Evolutionary conservation across 139 green algal species (phyloP).

Genomic region (Marvania coccoides): DNA sequence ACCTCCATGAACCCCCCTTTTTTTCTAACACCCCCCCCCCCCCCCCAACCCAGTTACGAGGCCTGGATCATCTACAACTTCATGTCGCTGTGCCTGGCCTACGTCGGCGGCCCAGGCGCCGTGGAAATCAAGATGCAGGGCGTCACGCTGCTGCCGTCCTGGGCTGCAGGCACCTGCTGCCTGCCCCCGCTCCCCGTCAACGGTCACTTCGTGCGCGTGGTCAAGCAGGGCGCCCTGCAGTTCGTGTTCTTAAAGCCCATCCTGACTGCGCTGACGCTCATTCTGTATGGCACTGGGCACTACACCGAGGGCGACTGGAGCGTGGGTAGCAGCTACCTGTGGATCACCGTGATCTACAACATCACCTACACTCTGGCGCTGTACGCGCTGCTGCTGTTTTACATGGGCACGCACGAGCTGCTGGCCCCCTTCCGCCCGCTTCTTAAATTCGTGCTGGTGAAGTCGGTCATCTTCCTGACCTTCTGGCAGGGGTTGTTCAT

Average conservation of each 20-base stretch:
- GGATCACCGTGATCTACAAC: conserved; percentile 89
- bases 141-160: conserved; percentile 73
- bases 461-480: conserved; percentile 93
- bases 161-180: conserved; percentile 81
- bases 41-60: conserved; percentile 68
- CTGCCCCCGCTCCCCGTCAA: conserved; percentile 75
- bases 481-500: conserved; percentile 92
- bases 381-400: conserved; percentile 92
- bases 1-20: not conserved
- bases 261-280: conserved; percentile 68
- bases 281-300: conserved; percentile 61
- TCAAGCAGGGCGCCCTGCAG: conserved; percentile 86
- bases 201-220: conserved; percentile 67
- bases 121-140: conserved; percentile 83
- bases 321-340: conserved; percentile 58
- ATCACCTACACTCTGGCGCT: conserved; percentile 87
- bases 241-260: conserved; percentile 96
- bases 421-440: conserved; percentile 87
- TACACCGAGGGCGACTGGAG: conserved; percentile 83
- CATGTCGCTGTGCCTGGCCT: conserved; percentile 84
- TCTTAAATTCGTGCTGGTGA: conserved; percentile 93
- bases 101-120: conserved; percentile 87
- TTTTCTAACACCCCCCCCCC: not conserved
- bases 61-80: conserved; percentile 99
- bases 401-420: conserved; percentile 84